Percentiles rank a stretch among this genome's conserved stretches.
phyloP scores from a whole-genome alignment of 2,329 filamentous ascomycete genomes.

The Westerdykella sp. region DNA sequence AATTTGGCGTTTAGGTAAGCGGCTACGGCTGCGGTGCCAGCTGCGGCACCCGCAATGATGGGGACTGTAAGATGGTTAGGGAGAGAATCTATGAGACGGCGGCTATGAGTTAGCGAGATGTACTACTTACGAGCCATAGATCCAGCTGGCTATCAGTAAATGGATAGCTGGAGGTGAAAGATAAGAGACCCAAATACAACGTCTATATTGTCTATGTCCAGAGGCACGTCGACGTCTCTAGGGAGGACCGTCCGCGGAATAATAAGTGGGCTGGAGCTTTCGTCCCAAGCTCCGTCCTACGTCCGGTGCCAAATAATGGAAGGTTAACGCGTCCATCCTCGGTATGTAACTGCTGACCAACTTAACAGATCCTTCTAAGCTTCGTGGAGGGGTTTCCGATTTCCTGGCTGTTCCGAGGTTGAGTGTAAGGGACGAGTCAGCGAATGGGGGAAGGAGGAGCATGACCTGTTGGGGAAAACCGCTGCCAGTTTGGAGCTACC shows the following conservation, averaged over 20 bases:
- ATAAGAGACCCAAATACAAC: background rate
- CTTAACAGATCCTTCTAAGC: background rate
- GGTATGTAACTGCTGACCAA: background rate
- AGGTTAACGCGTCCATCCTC: background rate
- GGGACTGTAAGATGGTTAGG: constrained; percentile 15
- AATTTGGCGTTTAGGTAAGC: constrained; percentile 36
- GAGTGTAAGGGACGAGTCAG: constrained; percentile 8
- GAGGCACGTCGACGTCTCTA: background rate
- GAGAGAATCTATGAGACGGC: background rate
- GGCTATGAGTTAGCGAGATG: background rate
- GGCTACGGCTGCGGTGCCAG: constrained; percentile 12
- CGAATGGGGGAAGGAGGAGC: constrained; percentile 4
- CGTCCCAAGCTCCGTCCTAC: background rate
- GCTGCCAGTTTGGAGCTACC: background rate
- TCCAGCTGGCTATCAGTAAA: background rate
- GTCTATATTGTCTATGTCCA: background rate
- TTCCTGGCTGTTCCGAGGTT: constrained; percentile 8
- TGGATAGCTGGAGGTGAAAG: too few relatives aligned
- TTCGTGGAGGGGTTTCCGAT: constrained; percentile 5
- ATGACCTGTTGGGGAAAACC: background rate
- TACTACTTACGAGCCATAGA: constrained; percentile 3
- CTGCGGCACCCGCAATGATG: constrained; percentile 17
- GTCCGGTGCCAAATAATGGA: background rate
- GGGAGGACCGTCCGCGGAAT: background rate
- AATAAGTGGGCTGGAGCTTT: background rate